phyloP scores from a whole-genome alignment of 2,329 filamentous ascomycete genomes.

The Penicillium sp. region DNA sequence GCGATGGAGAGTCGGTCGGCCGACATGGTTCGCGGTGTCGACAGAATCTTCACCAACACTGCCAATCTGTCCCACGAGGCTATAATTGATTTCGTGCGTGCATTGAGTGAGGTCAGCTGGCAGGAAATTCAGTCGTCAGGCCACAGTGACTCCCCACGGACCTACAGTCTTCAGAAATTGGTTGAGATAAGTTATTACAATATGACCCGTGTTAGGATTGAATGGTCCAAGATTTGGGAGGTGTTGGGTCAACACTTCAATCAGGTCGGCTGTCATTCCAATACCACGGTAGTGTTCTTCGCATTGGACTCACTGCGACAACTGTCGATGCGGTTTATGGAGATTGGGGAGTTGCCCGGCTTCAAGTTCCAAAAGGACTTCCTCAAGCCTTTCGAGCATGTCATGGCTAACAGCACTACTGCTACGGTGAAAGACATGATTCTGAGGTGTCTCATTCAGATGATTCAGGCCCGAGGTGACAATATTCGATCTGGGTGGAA shows the following conservation, averaged over 20 bases:
- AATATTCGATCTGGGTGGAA: conserved; percentile 98
- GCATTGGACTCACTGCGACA: conserved; percentile 92
- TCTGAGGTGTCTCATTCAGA: conserved; percentile 89
- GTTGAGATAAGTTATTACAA: conserved; percentile 99
- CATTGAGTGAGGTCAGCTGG: conserved; percentile 94
- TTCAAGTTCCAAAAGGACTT: conserved; percentile 99
- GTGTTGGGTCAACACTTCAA: conserved; percentile 99
- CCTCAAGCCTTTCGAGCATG: conserved; percentile 94
- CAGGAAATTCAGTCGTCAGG: conserved; percentile 98
- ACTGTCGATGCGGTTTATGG: conserved; percentile 97
- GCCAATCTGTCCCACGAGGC: conserved; percentile 88
- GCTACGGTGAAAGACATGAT: conserved; percentile 97
- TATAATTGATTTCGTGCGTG: conserved; percentile 90
- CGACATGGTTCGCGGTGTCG: conserved; percentile 86
- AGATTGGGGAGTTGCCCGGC: conserved; percentile 92
- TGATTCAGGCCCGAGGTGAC: conserved; percentile 95
- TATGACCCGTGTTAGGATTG: conserved; percentile 96
- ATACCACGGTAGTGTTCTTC: conserved; percentile 96
- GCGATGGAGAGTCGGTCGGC: conserved; percentile 88
- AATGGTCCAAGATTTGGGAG: conserved; percentile 97
- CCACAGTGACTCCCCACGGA: conserved; percentile 88
- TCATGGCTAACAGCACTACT: conserved; percentile 86
- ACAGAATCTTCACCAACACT: conserved; percentile 94
- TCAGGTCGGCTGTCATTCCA: conserved; percentile 90
- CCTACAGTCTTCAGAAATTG: conserved; percentile 94